Percentiles rank a stretch among this genome's conserved stretches.
Conservation (phyloP, 352 stramenopile genomes). For the Bremia lactucae region DNA sequence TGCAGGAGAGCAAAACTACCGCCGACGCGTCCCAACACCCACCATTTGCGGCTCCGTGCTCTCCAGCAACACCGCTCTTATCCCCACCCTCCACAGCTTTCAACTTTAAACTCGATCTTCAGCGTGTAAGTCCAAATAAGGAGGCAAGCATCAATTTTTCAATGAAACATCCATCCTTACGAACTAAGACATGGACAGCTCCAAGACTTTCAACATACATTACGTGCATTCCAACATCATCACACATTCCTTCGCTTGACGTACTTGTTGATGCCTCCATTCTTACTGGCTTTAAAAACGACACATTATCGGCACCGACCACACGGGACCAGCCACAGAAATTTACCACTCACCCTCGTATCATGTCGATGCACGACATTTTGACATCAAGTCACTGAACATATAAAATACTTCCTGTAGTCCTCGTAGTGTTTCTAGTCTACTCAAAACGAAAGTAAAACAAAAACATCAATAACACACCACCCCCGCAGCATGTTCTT, state of each 20-base stretch:
- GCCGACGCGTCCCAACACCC: not conserved
- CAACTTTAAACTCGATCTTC: conserved; percentile 43
- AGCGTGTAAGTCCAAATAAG: conserved; percentile 33
- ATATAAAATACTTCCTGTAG: conserved; percentile 1
- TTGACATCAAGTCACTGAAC: conserved; percentile 25
- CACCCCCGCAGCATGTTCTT: conserved; percentile 2
- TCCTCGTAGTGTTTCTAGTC: conserved; percentile 12
- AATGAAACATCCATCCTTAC: conserved; percentile 3
- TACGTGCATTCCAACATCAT: conserved; percentile 1
- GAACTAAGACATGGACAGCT: conserved; percentile 14
- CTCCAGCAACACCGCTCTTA: conserved; percentile 20
- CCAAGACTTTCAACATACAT: conserved; percentile 5
- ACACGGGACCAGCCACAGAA: conserved; percentile 4
- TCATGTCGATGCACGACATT: conserved; percentile 74
- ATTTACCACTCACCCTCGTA: conserved; percentile 14
- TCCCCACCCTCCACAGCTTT: conserved; percentile 29
- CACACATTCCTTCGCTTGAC: conserved; percentile 44
- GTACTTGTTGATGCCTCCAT: conserved; percentile 65
- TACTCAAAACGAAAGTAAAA: conserved; percentile 15
- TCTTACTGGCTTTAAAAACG: conserved; percentile 50
- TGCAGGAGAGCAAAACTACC: conserved; percentile 11
- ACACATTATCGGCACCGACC: conserved; percentile 13
- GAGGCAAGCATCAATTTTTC: conserved; percentile 3
- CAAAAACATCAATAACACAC: conserved; percentile 19
- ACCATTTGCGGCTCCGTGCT: conserved; percentile 7